Conservation (phyloP, 108 stramenopile genomes). For the Nitzschia sp. region DNA sequence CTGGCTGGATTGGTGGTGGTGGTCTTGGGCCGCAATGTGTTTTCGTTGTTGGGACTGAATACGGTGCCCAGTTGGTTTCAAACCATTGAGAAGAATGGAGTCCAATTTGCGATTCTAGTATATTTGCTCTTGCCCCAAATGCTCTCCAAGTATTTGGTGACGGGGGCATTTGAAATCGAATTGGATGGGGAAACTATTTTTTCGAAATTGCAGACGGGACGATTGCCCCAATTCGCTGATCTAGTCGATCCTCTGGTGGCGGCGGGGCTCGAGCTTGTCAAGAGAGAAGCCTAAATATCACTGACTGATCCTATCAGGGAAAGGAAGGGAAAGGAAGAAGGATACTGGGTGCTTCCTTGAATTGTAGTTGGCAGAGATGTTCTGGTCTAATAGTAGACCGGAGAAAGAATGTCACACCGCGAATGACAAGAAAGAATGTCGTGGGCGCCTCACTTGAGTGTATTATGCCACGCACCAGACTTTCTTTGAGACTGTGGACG, state of each 20-base stretch:
- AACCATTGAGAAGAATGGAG: conserved; percentile 49
- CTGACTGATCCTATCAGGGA: too few relatives aligned
- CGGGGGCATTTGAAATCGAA: conserved; percentile 83
- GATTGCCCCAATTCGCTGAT: conserved; percentile 55
- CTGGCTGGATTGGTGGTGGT: conserved; percentile 41
- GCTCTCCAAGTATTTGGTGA: conserved; percentile 36
- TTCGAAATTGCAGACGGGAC: conserved; percentile 56
- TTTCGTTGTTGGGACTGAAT: conserved; percentile 37
- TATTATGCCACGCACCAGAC: not conserved
- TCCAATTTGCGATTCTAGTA: conserved; percentile 44
- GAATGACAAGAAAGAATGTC: not conserved
- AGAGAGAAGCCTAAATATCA: not conserved
- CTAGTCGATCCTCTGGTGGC: conserved; percentile 37
- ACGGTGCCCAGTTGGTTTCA: conserved; percentile 39
- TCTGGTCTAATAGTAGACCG: too few relatives aligned
- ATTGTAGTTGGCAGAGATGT: too few relatives aligned
- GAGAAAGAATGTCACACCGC: too few relatives aligned
- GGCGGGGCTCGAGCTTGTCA: conserved; percentile 32
- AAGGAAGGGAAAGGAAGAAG: not conserved
- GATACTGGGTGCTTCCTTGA: too few relatives aligned
- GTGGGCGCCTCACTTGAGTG: not conserved
- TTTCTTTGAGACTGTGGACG: not conserved
- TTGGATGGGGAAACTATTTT: conserved; percentile 61
- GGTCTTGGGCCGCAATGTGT: conserved; percentile 55
- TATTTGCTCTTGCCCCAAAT: conserved; percentile 70